A percentile compares a stretch with the other conserved stretches of the same genome.
These are phyloP conservation scores for Monotropa hypopitys DNA, from an alignment of 179 eudicot genomes.

Conservation along the genomic window DNA sequence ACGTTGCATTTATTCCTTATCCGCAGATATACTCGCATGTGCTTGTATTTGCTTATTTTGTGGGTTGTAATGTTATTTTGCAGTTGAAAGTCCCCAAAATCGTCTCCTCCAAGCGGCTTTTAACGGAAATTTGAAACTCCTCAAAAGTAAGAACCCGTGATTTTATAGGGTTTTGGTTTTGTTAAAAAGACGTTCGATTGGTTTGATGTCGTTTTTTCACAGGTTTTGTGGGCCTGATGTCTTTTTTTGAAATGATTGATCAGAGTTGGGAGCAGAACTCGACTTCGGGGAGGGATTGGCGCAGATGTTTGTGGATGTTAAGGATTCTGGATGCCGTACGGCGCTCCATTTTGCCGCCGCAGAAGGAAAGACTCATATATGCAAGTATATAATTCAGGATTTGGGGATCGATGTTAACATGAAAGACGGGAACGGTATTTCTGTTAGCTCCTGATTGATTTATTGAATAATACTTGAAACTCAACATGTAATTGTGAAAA, in stretches of 20 bases:
- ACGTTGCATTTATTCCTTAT: neutral
- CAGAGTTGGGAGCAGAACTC: constrained; percentile 10
- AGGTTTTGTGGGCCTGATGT: neutral
- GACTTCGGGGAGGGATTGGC: constrained; percentile 4
- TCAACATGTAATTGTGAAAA: neutral
- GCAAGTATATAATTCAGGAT: constrained; percentile 20
- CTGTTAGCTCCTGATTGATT: neutral
- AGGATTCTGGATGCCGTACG: constrained; percentile 1
- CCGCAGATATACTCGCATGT: neutral
- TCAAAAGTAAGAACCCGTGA: constrained; percentile 10
- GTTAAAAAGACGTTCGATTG: neutral
- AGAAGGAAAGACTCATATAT: constrained; percentile 10
- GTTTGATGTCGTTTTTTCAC: neutral
- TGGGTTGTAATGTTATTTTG: neutral
- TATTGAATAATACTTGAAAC: neutral
- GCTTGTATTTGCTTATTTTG: neutral
- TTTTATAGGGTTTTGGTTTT: neutral
- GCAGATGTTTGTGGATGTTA: constrained; percentile 3
- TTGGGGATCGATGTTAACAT: constrained; percentile 11
- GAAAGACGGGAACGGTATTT: constrained; percentile 14
- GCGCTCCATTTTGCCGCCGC: constrained; percentile 20
- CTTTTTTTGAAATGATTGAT: neutral
- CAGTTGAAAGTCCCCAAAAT: neutral
- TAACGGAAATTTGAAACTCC: constrained; percentile 8
- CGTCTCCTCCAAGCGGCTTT: constrained; percentile 13